These are phyloP conservation scores for Hippophae tibetana DNA, from an alignment of 306 rosid species.

Conservation along the genomic window DNA sequence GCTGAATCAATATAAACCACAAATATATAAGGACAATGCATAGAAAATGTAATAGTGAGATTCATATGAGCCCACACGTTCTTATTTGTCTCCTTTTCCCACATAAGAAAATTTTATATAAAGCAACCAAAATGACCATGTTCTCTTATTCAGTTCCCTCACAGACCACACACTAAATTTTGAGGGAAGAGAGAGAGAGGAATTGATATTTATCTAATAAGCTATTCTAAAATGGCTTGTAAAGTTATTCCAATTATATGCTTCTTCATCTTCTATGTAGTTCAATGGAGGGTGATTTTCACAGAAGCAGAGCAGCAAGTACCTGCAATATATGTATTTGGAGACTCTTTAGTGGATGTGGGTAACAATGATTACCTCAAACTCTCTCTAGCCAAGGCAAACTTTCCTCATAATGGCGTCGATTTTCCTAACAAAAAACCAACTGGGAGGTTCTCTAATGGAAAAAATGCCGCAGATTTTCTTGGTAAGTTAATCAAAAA, in stretches of 20 bases:
- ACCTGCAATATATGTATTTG: conserved; percentile 62
- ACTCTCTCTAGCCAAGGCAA: conserved; percentile 39
- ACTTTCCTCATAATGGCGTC: conserved; percentile 34
- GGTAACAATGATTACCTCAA: conserved; percentile 65
- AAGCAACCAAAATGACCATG: conserved; percentile 4
- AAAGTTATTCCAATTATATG: conserved; percentile 5
- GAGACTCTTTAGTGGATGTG: conserved; percentile 74
- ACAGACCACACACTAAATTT: not conserved
- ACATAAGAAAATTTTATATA: conserved; percentile 9
- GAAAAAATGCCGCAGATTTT: conserved; percentile 41
- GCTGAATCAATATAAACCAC: too few species aligned
- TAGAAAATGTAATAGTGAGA: too few species aligned
- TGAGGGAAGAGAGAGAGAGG: conserved; percentile 1
- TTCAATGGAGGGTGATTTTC: conserved; percentile 6
- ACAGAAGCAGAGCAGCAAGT: conserved; percentile 34
- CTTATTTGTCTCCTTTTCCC: conserved; percentile 14
- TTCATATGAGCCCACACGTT: conserved; percentile 13
- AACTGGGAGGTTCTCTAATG: conserved; percentile 39
- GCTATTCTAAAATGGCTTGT: not conserved
- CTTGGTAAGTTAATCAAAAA: conserved; percentile 19
- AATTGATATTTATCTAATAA: too few species aligned
- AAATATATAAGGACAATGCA: too few species aligned
- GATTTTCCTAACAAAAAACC: conserved; percentile 30
- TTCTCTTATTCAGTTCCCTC: conserved; percentile 4
- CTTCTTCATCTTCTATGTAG: conserved; percentile 5